A percentile compares a stretch with the other conserved stretches of the same genome.
Conservation (phyloP, 257 asterid species). For the Solanum tarijense region DNA sequence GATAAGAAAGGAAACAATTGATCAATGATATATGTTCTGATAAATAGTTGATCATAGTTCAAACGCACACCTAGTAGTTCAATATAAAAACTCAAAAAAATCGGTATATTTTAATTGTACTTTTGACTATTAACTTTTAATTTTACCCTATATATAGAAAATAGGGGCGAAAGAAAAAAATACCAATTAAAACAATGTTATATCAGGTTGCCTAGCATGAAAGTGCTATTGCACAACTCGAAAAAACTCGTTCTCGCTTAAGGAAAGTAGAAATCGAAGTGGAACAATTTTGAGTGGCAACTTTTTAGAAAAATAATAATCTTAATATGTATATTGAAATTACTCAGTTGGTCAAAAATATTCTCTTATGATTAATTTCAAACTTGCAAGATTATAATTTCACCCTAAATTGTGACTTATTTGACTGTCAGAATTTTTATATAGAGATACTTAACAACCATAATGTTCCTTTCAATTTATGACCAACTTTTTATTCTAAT, state of each 20-base stretch:
- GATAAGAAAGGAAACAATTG: neutral
- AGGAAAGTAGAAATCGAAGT: too few species aligned
- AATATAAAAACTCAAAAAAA: too few species aligned
- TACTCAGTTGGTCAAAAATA: neutral
- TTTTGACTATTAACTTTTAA: neutral
- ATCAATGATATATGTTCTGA: rapidly evolving
- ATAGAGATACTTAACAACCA: neutral
- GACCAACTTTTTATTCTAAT: neutral
- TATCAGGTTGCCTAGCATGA: neutral
- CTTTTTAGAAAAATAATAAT: too few species aligned
- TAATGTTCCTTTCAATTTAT: neutral
- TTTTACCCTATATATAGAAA: neutral
- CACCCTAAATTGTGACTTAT: neutral
- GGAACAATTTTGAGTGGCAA: too few species aligned
- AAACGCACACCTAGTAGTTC: neutral
- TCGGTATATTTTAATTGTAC: too few species aligned
- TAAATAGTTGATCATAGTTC: neutral
- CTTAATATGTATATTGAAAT: neutral
- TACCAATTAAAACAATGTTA: neutral
- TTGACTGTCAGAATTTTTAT: neutral
- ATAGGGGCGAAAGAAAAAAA: too few species aligned
- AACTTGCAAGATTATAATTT: neutral
- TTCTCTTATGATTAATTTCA: neutral
- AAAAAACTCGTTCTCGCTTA: neutral
- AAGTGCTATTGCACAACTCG: neutral